phyloP scores from a whole-genome alignment of 2,329 filamentous ascomycete genomes.

The Orbilia ellipsospora region DNA sequence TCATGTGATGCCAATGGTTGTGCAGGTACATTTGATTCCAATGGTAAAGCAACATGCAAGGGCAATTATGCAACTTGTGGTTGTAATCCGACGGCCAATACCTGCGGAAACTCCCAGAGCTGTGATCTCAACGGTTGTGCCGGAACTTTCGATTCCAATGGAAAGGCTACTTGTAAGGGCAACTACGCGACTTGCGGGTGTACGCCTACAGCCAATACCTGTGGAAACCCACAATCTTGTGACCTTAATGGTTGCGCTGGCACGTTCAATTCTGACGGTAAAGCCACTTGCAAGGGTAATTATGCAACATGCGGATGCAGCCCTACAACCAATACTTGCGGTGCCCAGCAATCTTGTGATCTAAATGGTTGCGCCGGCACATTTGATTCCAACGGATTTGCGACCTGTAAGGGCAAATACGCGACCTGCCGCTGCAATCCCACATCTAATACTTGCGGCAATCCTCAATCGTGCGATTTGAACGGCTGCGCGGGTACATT shows the following conservation, averaged over 20 bases:
- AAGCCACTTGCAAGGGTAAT: conserved; percentile 23
- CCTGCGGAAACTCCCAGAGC: conserved; percentile 7
- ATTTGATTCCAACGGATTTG: conserved; percentile 22
- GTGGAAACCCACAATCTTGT: conserved; percentile 16
- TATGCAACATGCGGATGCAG: not conserved
- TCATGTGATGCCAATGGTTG: conserved; percentile 6
- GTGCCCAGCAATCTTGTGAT: conserved; percentile 11
- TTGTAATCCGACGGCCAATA: conserved; percentile 12
- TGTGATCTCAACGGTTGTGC: conserved; percentile 14
- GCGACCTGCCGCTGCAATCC: conserved; percentile 34
- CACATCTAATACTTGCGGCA: conserved; percentile 8
- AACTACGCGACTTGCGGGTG: conserved; percentile 9
- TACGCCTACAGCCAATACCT: conserved; percentile 5
- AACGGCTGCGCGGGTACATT: conserved; percentile 28
- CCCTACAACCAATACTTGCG: conserved; percentile 13
- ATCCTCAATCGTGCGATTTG: conserved; percentile 15
- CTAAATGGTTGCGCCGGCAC: conserved; percentile 20
- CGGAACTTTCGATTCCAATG: conserved; percentile 14
- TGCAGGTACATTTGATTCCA: conserved; percentile 22
- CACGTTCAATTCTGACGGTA: conserved; percentile 9
- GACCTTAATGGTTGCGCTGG: conserved; percentile 9
- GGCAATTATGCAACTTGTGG: conserved; percentile 22
- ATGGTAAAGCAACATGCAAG: conserved; percentile 13
- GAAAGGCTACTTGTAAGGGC: conserved; percentile 12
- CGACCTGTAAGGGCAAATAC: conserved; percentile 32